Evolutionary conservation across 1,284 basidiomycete genomes (phyloP).

Genomic region (Melampsora americana): DNA sequence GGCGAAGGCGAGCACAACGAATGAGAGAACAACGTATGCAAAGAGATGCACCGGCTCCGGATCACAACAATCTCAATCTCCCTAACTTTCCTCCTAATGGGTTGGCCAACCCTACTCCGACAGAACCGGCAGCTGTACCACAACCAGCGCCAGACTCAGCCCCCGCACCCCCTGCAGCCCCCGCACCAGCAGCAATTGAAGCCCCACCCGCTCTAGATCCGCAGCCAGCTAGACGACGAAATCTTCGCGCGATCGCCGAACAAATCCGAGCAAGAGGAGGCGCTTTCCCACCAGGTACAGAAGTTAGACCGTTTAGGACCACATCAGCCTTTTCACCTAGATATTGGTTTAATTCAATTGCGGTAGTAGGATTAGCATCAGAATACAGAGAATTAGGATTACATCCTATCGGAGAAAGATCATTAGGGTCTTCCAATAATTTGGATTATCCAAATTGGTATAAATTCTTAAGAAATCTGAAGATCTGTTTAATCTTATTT

Average conservation of each 20-base stretch:
- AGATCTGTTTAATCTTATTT: conserved; percentile 48
- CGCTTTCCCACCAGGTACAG: conserved; percentile 36
- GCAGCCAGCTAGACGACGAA: not conserved
- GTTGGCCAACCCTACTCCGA: not conserved
- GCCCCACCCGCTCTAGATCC: not conserved
- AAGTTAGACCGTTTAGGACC: conserved; percentile 37
- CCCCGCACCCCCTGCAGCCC: conserved; percentile 22
- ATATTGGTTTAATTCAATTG: conserved; percentile 51
- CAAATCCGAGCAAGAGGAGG: conserved; percentile 45
- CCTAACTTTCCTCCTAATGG: not conserved
- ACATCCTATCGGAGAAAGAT: conserved; percentile 45
- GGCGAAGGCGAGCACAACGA: conserved; percentile 33
- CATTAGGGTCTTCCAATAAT: conserved; percentile 41
- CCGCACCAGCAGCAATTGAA: not conserved
- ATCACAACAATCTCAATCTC: not conserved
- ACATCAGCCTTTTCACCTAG: conserved; percentile 48
- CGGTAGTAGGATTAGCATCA: conserved; percentile 49
- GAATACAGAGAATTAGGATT: conserved; percentile 52
- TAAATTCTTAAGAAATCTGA: conserved; percentile 43
- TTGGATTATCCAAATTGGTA: conserved; percentile 39
- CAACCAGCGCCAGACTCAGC: not conserved
- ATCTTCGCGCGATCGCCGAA: conserved; percentile 41
- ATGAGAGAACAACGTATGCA: conserved; percentile 11
- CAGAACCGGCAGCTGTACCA: no score
- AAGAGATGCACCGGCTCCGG: not conserved